These are phyloP conservation scores for Capronia americana DNA, from an alignment of 2,329 filamentous ascomycete species.

Conservation along the genomic window DNA sequence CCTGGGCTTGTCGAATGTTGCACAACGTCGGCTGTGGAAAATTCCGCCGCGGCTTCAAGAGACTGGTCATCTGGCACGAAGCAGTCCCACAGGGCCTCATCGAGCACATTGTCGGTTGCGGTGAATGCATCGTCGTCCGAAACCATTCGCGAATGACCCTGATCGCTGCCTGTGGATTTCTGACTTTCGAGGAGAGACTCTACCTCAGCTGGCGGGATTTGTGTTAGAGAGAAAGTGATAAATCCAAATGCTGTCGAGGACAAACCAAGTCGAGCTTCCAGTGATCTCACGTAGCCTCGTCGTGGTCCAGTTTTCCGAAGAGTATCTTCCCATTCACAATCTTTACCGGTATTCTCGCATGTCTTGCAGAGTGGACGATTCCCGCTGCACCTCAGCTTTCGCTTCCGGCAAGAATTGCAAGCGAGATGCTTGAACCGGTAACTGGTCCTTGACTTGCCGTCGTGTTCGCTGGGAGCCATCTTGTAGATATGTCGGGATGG, in stretches of 20 bases:
- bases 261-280: conserved; percentile 17
- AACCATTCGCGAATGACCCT: background rate
- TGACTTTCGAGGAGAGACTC: conserved; percentile 11
- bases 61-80: background rate
- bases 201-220: conserved; percentile 6
- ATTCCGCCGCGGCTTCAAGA: background rate
- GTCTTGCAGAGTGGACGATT: conserved; percentile 13
- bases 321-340: conserved; percentile 22
- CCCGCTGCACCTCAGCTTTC: conserved; percentile 13
- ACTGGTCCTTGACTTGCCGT: background rate
- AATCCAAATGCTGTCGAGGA: background rate
- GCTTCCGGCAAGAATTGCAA: conserved; percentile 16
- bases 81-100: background rate
- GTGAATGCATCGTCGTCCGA: background rate
- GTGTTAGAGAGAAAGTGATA: background rate
- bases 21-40: background rate
- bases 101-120: background rate
- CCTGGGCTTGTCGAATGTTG: background rate
- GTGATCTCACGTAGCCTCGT: conserved; percentile 19
- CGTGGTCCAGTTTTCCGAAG: conserved; percentile 14
- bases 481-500: background rate
- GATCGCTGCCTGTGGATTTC: background rate
- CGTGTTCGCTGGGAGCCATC: background rate
- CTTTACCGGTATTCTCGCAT: conserved; percentile 3
- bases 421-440: conserved; percentile 14